phyloP scores from a whole-genome alignment of 768 basidiomycete species.

The Trametes sanguinea region DNA sequence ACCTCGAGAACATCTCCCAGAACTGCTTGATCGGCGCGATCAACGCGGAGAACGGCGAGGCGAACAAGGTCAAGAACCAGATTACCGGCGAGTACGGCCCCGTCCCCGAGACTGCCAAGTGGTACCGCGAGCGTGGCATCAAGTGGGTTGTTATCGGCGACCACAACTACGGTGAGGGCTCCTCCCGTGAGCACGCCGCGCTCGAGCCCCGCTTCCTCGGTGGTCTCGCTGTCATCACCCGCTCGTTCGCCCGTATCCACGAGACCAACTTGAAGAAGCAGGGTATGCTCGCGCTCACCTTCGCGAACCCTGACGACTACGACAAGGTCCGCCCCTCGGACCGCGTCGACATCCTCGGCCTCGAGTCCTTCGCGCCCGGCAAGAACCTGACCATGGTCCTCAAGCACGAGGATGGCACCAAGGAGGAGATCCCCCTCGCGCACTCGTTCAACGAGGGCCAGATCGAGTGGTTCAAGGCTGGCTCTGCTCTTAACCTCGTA shows the following conservation, averaged over 20 bases:
- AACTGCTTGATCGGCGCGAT: conserved; percentile 98
- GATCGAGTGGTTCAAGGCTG: conserved; percentile 99
- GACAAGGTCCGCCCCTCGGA: conserved; percentile 88
- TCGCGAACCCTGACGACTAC: conserved; percentile 90
- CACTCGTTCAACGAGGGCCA: conserved; percentile 98
- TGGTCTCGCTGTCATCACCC: conserved; percentile 92
- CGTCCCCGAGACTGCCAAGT: conserved; percentile 83
- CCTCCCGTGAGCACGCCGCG: conserved; percentile 96
- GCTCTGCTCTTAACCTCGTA: conserved; percentile 89
- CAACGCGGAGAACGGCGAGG: conserved; percentile 92
- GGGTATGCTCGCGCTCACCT: conserved; percentile 96
- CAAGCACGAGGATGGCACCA: conserved; percentile 81
- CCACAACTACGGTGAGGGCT: conserved; percentile 97
- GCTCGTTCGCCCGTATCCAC: conserved; percentile 97
- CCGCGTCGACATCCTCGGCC: conserved; percentile 84
- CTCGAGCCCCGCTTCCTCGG: conserved; percentile 95
- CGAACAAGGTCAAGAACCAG: conserved; percentile 94
- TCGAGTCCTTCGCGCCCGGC: conserved; percentile 87
- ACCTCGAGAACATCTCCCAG: conserved; percentile 97
- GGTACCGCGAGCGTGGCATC: conserved; percentile 87
- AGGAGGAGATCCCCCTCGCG: conserved; percentile 77
- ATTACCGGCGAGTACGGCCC: conserved; percentile 81
- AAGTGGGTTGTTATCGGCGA: conserved; percentile 99
- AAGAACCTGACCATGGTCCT: conserved; percentile 83
- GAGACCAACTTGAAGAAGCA: conserved; percentile 99